A percentile compares a stretch with the other conserved stretches of the same genome.
phyloP scores from a whole-genome alignment of 73 alveolate genomes.

The Urostyla sp. region DNA sequence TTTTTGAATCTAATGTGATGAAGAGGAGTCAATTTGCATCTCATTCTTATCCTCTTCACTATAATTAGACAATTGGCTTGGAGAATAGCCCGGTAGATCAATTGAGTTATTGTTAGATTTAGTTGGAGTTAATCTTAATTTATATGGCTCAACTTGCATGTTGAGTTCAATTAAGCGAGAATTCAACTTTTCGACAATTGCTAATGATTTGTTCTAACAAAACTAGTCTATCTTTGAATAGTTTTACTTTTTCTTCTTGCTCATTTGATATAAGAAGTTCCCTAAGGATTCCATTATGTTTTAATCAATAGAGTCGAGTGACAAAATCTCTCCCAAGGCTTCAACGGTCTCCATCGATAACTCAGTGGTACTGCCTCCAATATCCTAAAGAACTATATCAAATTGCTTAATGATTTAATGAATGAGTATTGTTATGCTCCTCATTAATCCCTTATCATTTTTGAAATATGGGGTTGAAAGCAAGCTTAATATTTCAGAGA shows the following conservation, averaged over 20 bases:
- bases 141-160: neutral
- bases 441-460: slow-evolving; percentile 3
- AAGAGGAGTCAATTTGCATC: slow-evolving; percentile 15
- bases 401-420: slow-evolving; percentile 41
- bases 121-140: slow-evolving; percentile 25
- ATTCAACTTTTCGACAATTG: slow-evolving; percentile 9
- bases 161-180: neutral
- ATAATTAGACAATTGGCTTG: slow-evolving; percentile 19
- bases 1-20: neutral
- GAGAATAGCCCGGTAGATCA: slow-evolving; percentile 31
- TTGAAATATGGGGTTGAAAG: slow-evolving; percentile 36
- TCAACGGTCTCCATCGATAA: slow-evolving; percentile 30
- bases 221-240: neutral
- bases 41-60: slow-evolving; percentile 53
- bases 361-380: neutral
- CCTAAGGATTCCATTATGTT: slow-evolving; percentile 37
- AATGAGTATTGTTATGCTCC: slow-evolving; percentile 33
- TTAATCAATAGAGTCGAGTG: slow-evolving; percentile 22
- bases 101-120: neutral
- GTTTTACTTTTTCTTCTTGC: slow-evolving; percentile 42
- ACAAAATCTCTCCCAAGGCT: slow-evolving; percentile 36
- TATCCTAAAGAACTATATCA: slow-evolving; percentile 22
- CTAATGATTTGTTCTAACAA: neutral
- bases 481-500: slow-evolving; percentile 34
- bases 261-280: slow-evolving; percentile 28